These are phyloP conservation scores for Didymella lethalis DNA, from an alignment of 2,329 filamentous ascomycete genomes.

Conservation along the genomic window DNA sequence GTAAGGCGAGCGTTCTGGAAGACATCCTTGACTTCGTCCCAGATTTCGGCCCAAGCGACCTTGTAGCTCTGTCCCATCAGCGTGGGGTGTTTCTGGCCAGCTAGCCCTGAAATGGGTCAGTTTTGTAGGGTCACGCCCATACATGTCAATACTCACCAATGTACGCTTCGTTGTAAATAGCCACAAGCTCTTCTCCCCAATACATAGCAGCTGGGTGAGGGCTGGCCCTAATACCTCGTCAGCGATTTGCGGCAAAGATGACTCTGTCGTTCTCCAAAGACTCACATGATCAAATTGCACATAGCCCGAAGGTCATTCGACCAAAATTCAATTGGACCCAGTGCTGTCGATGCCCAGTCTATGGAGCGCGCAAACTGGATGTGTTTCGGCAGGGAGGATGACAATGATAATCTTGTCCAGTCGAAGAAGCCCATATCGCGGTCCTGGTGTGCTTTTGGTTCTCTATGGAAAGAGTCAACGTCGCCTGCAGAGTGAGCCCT, in stretches of 20 bases:
- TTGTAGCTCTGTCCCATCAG: conserved; percentile 77
- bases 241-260: neutral
- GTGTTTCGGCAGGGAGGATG: conserved; percentile 70
- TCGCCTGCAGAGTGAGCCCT: conserved; percentile 50
- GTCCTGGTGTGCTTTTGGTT: conserved; percentile 29
- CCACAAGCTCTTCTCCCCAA: conserved; percentile 75
- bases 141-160: conserved; percentile 37
- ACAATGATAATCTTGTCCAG: conserved; percentile 77
- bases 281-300: conserved; percentile 79
- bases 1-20: conserved; percentile 72
- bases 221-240: conserved; percentile 41
- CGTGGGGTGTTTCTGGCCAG: conserved; percentile 77
- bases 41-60: conserved; percentile 77
- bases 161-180: conserved; percentile 77
- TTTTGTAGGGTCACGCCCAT: neutral
- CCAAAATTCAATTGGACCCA: conserved; percentile 81
- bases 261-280: neutral
- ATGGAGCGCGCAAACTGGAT: conserved; percentile 75
- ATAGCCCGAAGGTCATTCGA: conserved; percentile 74
- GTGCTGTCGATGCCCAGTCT: conserved; percentile 75
- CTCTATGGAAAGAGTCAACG: conserved; percentile 51
- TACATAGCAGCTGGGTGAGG: conserved; percentile 73
- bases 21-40: conserved; percentile 72
- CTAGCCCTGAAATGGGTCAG: conserved; percentile 56
- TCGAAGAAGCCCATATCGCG: conserved; percentile 70